Evolutionary conservation across 768 basidiomycete genomes (phyloP), one percentile per base, ranked within the genome.

Genomic region (Panellus pusillus): DNA sequence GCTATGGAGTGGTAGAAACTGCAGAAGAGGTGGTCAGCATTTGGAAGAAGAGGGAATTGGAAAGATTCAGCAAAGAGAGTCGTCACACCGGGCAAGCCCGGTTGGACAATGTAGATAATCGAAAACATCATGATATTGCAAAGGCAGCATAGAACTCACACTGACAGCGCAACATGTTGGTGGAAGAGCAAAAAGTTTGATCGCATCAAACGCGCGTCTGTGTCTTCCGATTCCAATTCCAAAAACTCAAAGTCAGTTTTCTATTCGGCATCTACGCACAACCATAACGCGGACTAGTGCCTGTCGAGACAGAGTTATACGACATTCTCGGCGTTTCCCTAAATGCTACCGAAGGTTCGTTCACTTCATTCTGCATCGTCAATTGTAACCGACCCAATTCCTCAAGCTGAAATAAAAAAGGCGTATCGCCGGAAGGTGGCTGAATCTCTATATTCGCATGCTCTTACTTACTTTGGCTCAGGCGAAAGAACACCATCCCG

Each of bases 61-160:
- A 31, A 17, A 50, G 41, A 52, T 13, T 60, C 43, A 62, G 57
- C 37, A 44, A 57, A 47, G 43, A 49, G 55, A 49, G 53, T 86
- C 86, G 74, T 82, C 85, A 80, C 62, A 62, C 68, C 71, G 72
- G 72, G 66, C 55, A 58, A 61, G 68, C 71, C 78, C 77, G 75
- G 76, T 92, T 82, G 64, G 91, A 90, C 89, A 91, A 92, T 92
- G 91, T 92, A 91, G 91, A 91, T 91, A 91, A 89, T 74, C 70
- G 63, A 70, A 60, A 66, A 63, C 83, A 89, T 87, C 86, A 87
- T 77, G 44, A 35, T 57, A 54, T 47, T n/a, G 38, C 51, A 50
- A 9, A 51, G 18, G 47, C 49, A 45, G 20, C 37, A n/a, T 18
- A 24, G 40, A 13, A 63, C 58, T 61, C 49, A 63, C 60, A 24